phyloP scores from a whole-genome alignment of 306 rosid genomes.

The Senna siamea region DNA sequence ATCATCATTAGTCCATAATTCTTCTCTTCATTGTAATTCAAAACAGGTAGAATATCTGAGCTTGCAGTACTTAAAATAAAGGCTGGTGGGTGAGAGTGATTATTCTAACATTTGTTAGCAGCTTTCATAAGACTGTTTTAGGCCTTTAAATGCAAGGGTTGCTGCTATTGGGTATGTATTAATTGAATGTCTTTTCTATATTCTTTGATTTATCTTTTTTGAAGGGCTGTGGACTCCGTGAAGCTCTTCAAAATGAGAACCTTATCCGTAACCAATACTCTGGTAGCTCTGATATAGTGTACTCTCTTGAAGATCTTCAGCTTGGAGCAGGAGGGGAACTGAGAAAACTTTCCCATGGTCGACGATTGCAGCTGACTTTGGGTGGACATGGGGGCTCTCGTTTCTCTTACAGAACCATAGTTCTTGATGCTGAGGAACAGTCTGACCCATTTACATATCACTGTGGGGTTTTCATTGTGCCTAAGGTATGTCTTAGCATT shows the following conservation, averaged over 20 bases:
- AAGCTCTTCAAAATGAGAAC: constrained; percentile 80
- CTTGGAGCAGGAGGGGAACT: constrained; percentile 73
- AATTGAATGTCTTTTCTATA: constrained; percentile 22
- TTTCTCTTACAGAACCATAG: constrained; percentile 70
- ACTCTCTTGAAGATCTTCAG: constrained; percentile 77
- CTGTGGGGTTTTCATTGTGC: constrained; percentile 94
- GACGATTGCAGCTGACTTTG: constrained; percentile 71
- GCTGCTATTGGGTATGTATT: constrained; percentile 6
- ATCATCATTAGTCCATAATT: constrained; percentile 50
- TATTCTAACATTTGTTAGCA: constrained; percentile 30
- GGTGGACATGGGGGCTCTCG: constrained; percentile 73
- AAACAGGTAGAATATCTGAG: constrained; percentile 65
- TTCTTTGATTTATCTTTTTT: constrained; percentile 22
- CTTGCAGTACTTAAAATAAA: constrained; percentile 23
- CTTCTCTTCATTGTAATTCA: constrained; percentile 61
- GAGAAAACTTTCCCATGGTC: constrained; percentile 71
- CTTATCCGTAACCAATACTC: constrained; percentile 69
- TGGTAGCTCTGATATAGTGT: constrained; percentile 57
- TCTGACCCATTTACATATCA: constrained; percentile 70
- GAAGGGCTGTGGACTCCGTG: constrained; percentile 72
- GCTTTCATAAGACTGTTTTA: background rate
- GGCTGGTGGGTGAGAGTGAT: constrained; percentile 26
- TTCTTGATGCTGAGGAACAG: constrained; percentile 82
- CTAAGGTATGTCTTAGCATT: constrained; percentile 66
- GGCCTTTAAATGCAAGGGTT: constrained; percentile 27